Evolutionary conservation across 2,329 filamentous ascomycete species (phyloP).

Genomic region (Pseudogymnoascus sp.): DNA sequence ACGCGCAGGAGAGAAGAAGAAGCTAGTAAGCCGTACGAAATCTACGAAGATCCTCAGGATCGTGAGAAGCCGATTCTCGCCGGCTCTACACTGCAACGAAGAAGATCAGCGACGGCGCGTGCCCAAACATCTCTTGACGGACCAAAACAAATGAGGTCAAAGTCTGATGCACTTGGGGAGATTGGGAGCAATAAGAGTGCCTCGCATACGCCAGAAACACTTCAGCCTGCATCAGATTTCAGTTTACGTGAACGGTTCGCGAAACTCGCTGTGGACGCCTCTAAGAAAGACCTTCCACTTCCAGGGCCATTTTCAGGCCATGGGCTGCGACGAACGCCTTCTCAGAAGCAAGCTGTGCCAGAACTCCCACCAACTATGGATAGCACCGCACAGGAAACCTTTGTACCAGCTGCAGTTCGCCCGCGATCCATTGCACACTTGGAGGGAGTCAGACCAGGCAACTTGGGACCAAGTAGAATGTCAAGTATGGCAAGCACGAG

Average conservation of each 20-base stretch:
- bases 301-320: not conserved
- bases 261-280: slow-evolving; percentile 1
- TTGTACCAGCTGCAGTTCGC: not conserved
- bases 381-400: not conserved
- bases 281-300: not conserved
- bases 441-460: slow-evolving; percentile 40
- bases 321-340: not conserved
- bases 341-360: not conserved
- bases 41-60: slow-evolving; percentile 4
- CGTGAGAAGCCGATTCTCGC: not conserved
- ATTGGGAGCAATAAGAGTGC: slow-evolving; percentile 2
- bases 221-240: not conserved
- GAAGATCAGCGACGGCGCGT: not conserved
- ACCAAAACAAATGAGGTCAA: not conserved
- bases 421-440: slow-evolving; percentile 38
- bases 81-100: not conserved
- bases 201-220: not conserved
- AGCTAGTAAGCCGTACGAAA: not conserved
- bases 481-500: slow-evolving; percentile 18
- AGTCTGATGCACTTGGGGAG: slow-evolving; percentile 1
- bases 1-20: not conserved
- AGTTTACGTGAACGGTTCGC: slow-evolving; percentile 4
- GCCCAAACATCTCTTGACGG: not conserved
- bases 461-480: not conserved
- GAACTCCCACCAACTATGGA: not conserved